These are phyloP conservation scores for Tolypocladium nubicola DNA, from an alignment of 2,329 filamentous ascomycete species.

Conservation along the genomic window DNA sequence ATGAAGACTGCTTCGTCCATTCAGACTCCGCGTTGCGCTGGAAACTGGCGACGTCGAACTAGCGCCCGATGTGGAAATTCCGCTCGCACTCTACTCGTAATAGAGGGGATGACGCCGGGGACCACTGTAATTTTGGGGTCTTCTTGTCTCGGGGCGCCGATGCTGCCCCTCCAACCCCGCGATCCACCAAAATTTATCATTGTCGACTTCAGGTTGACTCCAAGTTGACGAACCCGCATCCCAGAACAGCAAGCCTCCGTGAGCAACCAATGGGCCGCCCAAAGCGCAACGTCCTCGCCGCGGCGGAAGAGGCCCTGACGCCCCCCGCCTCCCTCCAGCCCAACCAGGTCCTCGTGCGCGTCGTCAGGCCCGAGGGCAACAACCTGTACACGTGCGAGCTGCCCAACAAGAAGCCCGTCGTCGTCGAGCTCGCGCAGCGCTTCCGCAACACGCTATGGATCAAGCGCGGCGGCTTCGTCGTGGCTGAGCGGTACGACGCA, in stretches of 20 bases:
- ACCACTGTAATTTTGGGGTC: neutral
- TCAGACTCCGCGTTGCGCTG: no score
- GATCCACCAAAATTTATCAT: conserved; percentile 1
- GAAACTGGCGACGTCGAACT: neutral
- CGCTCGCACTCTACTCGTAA: neutral
- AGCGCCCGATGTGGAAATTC: conserved; percentile 2
- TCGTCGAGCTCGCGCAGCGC: conserved; percentile 72
- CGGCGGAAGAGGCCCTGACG: conserved; percentile 58
- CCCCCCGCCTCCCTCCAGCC: conserved; percentile 47
- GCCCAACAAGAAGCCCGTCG: conserved; percentile 51
- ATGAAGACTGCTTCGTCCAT: no score
- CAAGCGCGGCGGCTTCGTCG: conserved; percentile 75
- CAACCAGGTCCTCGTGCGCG: conserved; percentile 62
- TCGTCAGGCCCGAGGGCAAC: conserved; percentile 78
- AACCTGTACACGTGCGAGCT: conserved; percentile 75
- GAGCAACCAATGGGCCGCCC: conserved; percentile 22
- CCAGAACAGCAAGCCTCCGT: neutral
- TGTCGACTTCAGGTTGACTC: neutral
- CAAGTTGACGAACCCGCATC: neutral
- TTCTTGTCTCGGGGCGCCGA: neutral
- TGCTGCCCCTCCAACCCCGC: neutral
- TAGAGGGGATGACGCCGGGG: neutral
- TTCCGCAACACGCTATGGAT: conserved; percentile 95
- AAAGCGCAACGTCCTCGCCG: conserved; percentile 68
- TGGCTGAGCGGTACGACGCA: conserved; percentile 59